phyloP scores from a whole-genome alignment of 2,329 filamentous ascomycete genomes.

The Sphaerulina musiva region DNA sequence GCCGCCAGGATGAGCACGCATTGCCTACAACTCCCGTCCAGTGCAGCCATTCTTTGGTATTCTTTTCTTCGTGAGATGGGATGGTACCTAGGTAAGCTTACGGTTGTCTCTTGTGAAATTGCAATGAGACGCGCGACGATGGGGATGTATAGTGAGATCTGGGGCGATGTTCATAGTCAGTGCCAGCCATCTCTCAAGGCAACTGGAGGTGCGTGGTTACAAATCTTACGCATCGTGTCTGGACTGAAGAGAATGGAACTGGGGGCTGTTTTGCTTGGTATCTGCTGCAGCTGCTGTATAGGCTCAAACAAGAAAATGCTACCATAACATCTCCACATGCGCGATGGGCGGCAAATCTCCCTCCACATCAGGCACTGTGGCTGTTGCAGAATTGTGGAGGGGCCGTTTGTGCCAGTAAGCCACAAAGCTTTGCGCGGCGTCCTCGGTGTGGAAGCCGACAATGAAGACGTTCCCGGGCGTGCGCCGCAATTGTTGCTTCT shows the following conservation, averaged over 20 bases:
- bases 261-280: not conserved
- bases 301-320: not conserved
- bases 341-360: constrained; percentile 38
- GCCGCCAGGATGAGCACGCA: not conserved
- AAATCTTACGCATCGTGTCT: too few relatives aligned
- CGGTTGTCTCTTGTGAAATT: too few relatives aligned
- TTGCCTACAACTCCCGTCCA: too few relatives aligned
- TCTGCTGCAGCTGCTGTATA: not conserved
- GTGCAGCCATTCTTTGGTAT: not conserved
- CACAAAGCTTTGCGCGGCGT: constrained; percentile 49
- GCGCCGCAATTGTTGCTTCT: constrained; percentile 35
- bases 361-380: constrained; percentile 19
- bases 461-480: constrained; percentile 41
- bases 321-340: constrained; percentile 47
- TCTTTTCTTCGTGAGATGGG: too few relatives aligned
- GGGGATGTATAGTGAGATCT: too few relatives aligned
- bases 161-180: too few relatives aligned
- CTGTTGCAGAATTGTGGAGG: constrained; percentile 31
- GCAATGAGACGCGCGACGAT: too few relatives aligned
- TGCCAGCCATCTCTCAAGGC: too few relatives aligned
- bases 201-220: too few relatives aligned
- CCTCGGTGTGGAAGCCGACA: constrained; percentile 50
- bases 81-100: too few relatives aligned
- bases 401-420: constrained; percentile 48
- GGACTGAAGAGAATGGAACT: too few relatives aligned